Conservation (phyloP, 352 stramenopile genomes). For the Pythium periplocum region DNA sequence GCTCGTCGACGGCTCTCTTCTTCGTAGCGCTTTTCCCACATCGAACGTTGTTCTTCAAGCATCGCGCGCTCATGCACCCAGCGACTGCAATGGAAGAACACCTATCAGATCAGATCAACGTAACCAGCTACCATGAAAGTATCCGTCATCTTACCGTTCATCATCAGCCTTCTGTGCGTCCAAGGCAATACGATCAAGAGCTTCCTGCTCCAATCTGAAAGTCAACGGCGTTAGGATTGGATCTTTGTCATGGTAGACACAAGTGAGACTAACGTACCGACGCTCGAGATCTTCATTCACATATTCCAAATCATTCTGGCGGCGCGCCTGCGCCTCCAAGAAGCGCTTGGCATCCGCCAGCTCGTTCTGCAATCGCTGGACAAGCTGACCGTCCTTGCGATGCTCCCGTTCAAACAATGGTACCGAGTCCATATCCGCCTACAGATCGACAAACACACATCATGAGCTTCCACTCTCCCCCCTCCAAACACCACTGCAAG, state of each 20-base stretch:
- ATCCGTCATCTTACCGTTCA: slow-evolving; percentile 49
- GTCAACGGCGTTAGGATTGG: neutral
- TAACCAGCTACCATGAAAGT: slow-evolving; percentile 3
- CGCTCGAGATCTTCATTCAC: slow-evolving; percentile 85
- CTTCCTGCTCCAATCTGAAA: slow-evolving; percentile 64
- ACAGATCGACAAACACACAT: slow-evolving; percentile 6
- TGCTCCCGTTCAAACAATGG: slow-evolving; percentile 85
- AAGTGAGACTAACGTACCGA: slow-evolving; percentile 22
- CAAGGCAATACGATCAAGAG: slow-evolving; percentile 76
- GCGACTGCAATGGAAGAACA: slow-evolving; percentile 27
- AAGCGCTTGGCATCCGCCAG: slow-evolving; percentile 81
- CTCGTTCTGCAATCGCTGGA: slow-evolving; percentile 81
- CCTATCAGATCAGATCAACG: slow-evolving; percentile 1
- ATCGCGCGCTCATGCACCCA: slow-evolving; percentile 60
- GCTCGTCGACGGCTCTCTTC: slow-evolving; percentile 66
- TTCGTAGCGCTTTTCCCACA: slow-evolving; percentile 74
- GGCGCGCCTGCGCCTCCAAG: slow-evolving; percentile 69
- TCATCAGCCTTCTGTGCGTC: slow-evolving; percentile 79
- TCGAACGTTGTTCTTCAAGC: slow-evolving; percentile 54
- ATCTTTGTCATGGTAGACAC: slow-evolving; percentile 1
- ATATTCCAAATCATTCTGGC: slow-evolving; percentile 84
- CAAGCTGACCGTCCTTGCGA: slow-evolving; percentile 77
- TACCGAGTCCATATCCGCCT: slow-evolving; percentile 78
- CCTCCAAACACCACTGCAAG: slow-evolving; percentile 1
- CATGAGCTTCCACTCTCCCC: slow-evolving; percentile 6